A percentile compares a stretch with the other conserved stretches of the same genome.
phyloP scores from a whole-genome alignment of 2,329 filamentous ascomycete genomes.

The Fusarium mexicanum region DNA sequence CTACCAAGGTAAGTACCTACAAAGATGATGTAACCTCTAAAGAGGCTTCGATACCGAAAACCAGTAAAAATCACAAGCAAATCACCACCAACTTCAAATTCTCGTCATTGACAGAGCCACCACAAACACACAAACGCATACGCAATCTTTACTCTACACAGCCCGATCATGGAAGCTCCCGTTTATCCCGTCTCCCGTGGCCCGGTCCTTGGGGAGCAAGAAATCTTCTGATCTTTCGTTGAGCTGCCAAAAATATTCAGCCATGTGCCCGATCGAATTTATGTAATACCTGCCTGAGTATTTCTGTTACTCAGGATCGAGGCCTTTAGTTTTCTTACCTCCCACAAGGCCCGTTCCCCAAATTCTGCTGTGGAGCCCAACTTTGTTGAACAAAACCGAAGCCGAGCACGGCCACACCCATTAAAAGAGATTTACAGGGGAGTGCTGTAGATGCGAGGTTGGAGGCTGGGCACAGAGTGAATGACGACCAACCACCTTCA shows the following conservation, averaged over 20 bases:
- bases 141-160: conserved; percentile 24
- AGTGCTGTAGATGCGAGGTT: conserved; percentile 3
- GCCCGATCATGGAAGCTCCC: conserved; percentile 25
- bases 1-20: not conserved
- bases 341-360: conserved; percentile 1
- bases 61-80: not conserved
- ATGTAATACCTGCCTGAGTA: not conserved
- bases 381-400: conserved; percentile 13
- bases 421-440: conserved; percentile 22
- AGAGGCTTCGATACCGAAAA: not conserved
- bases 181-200: conserved; percentile 8
- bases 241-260: not conserved
- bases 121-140: not conserved
- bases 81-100: not conserved
- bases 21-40: conserved; percentile 15
- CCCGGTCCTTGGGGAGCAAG: not conserved
- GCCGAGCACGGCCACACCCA: conserved; percentile 7
- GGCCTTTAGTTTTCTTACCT: not conserved
- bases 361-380: conserved; percentile 18
- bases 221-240: not conserved
- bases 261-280: too few relatives aligned
- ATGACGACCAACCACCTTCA: conserved; percentile 30
- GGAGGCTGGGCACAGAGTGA: conserved; percentile 12
- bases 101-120: conserved; percentile 15
- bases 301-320: not conserved